phyloP scores from a whole-genome alignment of 1,139 yeast genomes.

The Magnusiomyces starmeri region DNA sequence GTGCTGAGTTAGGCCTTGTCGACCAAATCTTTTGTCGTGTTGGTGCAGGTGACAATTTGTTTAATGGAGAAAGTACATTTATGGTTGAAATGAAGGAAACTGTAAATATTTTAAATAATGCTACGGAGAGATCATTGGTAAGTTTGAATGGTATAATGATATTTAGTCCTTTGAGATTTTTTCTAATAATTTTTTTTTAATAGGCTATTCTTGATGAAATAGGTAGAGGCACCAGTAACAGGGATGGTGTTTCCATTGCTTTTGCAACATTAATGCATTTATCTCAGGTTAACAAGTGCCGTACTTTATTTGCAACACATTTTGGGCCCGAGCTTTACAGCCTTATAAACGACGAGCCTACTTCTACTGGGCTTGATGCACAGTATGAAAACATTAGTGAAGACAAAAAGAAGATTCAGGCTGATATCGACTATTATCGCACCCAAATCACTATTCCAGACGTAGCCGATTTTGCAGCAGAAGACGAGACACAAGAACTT shows the following conservation, averaged over 20 bases:
- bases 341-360: constrained; percentile 28
- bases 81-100: constrained; percentile 99
- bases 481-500: background rate
- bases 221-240: constrained; percentile 92
- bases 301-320: constrained; percentile 89
- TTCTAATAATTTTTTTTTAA: background rate
- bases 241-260: constrained; percentile 87
- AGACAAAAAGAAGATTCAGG: constrained; percentile 23
- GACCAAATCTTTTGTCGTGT: constrained; percentile 80
- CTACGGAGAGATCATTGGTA: constrained; percentile 59
- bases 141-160: background rate
- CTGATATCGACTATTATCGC: constrained; percentile 41
- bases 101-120: constrained; percentile 65
- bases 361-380: background rate
- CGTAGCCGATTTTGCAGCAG: background rate
- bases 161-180: background rate
- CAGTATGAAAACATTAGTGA: constrained; percentile 19
- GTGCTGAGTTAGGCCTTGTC: constrained; percentile 68
- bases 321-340: constrained; percentile 63
- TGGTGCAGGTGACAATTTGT: constrained; percentile 88
- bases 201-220: constrained; percentile 83
- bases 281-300: constrained; percentile 49
- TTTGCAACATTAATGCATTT: constrained; percentile 67
- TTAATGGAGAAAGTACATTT: constrained; percentile 80
- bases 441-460: constrained; percentile 40